phyloP scores from a whole-genome alignment of 371 early-diverging fungal genomes.

The Mortierella polycephala region DNA sequence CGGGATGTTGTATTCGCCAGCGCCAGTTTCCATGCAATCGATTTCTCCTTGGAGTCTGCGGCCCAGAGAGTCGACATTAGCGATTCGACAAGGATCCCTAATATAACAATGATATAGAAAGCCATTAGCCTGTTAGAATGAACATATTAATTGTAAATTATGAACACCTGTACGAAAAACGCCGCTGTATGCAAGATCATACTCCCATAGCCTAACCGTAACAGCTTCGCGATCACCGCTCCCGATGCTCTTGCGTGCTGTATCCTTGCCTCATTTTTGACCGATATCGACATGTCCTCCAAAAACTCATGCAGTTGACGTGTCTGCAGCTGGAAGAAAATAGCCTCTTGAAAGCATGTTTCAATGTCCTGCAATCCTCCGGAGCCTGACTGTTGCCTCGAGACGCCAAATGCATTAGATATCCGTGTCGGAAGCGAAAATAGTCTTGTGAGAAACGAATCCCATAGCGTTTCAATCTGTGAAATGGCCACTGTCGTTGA shows the following conservation, averaged over 20 bases:
- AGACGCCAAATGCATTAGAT: constrained; percentile 29
- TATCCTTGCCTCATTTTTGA: neutral
- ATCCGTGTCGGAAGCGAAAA: constrained; percentile 38
- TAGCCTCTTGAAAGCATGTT: constrained; percentile 28
- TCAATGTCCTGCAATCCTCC: neutral
- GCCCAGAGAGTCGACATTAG: constrained; percentile 26
- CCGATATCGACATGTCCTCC: neutral
- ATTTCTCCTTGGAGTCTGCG: neutral
- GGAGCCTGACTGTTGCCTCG: neutral
- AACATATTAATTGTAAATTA: neutral
- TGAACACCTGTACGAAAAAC: neutral
- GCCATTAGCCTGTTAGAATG: neutral
- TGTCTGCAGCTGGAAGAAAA: constrained; percentile 27
- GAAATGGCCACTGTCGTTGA: neutral
- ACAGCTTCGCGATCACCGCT: constrained; percentile 19
- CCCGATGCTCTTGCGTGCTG: constrained; percentile 11
- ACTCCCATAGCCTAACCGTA: constrained; percentile 38
- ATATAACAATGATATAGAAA: neutral
- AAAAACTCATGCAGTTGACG: constrained; percentile 15
- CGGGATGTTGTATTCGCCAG: constrained; percentile 4
- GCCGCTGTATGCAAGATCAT: neutral
- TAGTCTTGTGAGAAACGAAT: constrained; percentile 28
- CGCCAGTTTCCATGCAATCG: constrained; percentile 17
- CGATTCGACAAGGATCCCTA: constrained; percentile 26
- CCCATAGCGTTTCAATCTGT: constrained; percentile 14